These are phyloP conservation scores for Davidsoniella neocaledoniae DNA, from an alignment of 2,329 filamentous ascomycete genomes.

Conservation along the genomic window DNA sequence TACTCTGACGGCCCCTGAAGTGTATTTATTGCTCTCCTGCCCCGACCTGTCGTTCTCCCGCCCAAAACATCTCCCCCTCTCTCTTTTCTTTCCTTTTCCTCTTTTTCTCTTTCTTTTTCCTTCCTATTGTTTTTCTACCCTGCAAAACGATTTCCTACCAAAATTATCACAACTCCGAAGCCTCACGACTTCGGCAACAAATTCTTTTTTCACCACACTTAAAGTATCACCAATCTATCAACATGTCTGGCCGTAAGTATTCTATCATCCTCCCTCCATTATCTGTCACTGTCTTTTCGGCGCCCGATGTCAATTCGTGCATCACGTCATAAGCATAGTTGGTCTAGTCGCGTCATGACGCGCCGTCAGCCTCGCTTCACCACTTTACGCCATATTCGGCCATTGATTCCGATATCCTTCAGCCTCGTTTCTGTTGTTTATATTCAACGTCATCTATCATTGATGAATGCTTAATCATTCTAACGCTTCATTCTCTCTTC, in stretches of 20 bases:
- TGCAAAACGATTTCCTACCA: not conserved
- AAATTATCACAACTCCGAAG: not conserved
- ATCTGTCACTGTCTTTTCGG: too few relatives aligned
- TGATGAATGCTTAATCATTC: not conserved
- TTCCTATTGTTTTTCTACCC: conserved; percentile 1
- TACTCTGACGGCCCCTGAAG: conserved; percentile 4
- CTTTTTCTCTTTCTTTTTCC: conserved; percentile 1
- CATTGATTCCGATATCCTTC: not conserved
- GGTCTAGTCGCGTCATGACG: not conserved
- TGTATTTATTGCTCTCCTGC: conserved; percentile 7
- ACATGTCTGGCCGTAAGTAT: conserved; percentile 15
- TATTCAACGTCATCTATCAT: too few relatives aligned
- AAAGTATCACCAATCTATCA: conserved; percentile 5
- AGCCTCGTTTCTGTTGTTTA: too few relatives aligned
- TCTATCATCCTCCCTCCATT: not conserved
- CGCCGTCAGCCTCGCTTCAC: not conserved
- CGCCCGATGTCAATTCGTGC: too few relatives aligned
- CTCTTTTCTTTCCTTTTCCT: conserved; percentile 3
- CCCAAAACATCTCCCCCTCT: conserved; percentile 1
- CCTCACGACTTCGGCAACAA: not conserved
- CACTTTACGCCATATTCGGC: not conserved
- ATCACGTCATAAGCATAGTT: too few relatives aligned
- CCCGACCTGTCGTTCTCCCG: not conserved
- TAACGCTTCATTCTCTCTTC: conserved; percentile 3
- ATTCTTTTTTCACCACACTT: not conserved